These are phyloP conservation scores for Selaginella moellendorffii DNA, from an alignment of 75 land plant species.

Conservation along the genomic window DNA sequence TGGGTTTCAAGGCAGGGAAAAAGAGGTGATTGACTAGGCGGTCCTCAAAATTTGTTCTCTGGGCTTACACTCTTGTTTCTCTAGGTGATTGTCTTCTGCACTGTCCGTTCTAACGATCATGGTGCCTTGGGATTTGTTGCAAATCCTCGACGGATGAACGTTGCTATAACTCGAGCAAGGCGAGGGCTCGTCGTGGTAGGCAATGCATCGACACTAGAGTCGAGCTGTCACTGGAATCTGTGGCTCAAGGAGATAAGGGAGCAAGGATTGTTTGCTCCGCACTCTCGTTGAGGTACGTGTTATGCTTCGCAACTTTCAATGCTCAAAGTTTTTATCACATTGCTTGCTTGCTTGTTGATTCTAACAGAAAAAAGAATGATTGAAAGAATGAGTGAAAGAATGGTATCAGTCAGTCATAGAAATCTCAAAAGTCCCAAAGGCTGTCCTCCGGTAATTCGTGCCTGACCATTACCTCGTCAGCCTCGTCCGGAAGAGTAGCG, in stretches of 20 bases:
- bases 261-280: slow-evolving; percentile 1
- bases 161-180: slow-evolving; percentile 24
- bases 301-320: too few species aligned
- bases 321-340: too few species aligned
- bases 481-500: background rate
- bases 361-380: too few species aligned
- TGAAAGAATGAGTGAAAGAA: background rate
- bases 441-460: background rate
- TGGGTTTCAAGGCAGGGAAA: slow-evolving; percentile 32
- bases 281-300: too few species aligned
- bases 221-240: slow-evolving; percentile 16
- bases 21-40: slow-evolving; percentile 15
- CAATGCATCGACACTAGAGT: slow-evolving; percentile 16
- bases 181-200: slow-evolving; percentile 26
- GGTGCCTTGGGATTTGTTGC: slow-evolving; percentile 26
- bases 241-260: slow-evolving; percentile 18
- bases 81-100: slow-evolving; percentile 27
- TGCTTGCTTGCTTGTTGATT: too few species aligned
- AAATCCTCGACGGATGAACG: slow-evolving; percentile 30
- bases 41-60: background rate
- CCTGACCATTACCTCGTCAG: too few species aligned
- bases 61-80: background rate
- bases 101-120: slow-evolving; percentile 20
- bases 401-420: background rate
- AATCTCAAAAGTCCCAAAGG: background rate